These are phyloP conservation scores for Trypanosoma brucei DNA, from an alignment of 208 protist genomes.

Conservation along the genomic window DNA sequence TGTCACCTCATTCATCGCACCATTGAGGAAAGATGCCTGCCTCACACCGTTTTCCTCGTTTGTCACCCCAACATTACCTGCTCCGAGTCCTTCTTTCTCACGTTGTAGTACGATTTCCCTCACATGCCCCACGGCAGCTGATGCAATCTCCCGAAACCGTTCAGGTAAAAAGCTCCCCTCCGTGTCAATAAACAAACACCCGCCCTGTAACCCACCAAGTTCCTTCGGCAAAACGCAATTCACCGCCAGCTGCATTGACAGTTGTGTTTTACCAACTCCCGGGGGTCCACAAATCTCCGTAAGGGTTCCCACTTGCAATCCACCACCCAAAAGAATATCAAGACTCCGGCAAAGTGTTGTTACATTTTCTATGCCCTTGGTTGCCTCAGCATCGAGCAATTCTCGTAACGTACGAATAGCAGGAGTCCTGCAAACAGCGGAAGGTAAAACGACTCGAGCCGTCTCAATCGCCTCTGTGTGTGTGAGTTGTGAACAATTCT, in stretches of 20 bases:
- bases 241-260: conserved; percentile 86
- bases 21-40: neutral
- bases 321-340: conserved; percentile 72
- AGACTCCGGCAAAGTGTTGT: conserved; percentile 72
- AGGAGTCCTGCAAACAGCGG: neutral
- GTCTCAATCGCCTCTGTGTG: conserved; percentile 7
- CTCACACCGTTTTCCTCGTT: neutral
- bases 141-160: conserved; percentile 69
- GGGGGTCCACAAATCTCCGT: conserved; percentile 86
- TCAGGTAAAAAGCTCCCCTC: conserved; percentile 86
- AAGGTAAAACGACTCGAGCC: too few relatives aligned
- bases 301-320: conserved; percentile 51
- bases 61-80: neutral
- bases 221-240: conserved; percentile 52
- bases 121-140: conserved; percentile 45
- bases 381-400: conserved; percentile 4
- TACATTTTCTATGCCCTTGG: conserved; percentile 17
- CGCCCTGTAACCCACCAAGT: conserved; percentile 70
- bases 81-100: conserved; percentile 6
- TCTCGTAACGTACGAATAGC: conserved; percentile 14
- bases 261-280: conserved; percentile 90
- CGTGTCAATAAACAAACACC: conserved; percentile 87
- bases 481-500: conserved; percentile 17
- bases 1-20: neutral
- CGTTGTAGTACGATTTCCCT: conserved; percentile 14